Percentiles rank a stretch among this genome's conserved stretches.
Conservation (phyloP, 305 asterid species). For the Fraxinus xanthoxyloides region DNA sequence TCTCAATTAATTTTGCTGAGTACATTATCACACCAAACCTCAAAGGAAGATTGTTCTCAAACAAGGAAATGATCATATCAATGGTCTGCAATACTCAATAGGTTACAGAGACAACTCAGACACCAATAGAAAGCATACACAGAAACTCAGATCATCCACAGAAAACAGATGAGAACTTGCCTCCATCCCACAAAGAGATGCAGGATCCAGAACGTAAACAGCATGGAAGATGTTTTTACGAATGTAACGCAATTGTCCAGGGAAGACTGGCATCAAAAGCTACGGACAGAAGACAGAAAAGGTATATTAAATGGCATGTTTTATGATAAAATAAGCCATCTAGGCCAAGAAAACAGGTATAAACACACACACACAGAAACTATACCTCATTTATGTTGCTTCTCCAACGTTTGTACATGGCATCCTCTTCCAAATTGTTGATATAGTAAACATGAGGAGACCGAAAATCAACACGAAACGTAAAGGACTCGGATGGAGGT, state of each 20-base stretch:
- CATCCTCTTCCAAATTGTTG: constrained; percentile 89
- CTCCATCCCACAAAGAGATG: constrained; percentile 87
- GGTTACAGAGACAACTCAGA: constrained; percentile 26
- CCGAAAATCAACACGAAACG: constrained; percentile 92
- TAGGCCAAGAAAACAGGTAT: constrained; percentile 17
- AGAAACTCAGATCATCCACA: neutral
- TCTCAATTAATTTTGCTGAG: constrained; percentile 64
- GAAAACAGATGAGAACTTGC: constrained; percentile 41
- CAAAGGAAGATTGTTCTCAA: constrained; percentile 86
- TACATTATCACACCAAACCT: constrained; percentile 96
- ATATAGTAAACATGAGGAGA: constrained; percentile 85
- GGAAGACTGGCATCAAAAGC: constrained; percentile 98
- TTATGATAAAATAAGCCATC: constrained; percentile 17
- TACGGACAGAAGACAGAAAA: constrained; percentile 30
- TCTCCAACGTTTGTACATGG: constrained; percentile 95
- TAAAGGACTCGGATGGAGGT: constrained; percentile 77
- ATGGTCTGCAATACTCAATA: constrained; percentile 56
- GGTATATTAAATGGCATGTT: neutral
- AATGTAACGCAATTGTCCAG: constrained; percentile 96
- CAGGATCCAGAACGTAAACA: constrained; percentile 88
- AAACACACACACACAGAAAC: neutral
- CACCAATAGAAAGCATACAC: constrained; percentile 25
- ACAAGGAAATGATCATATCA: constrained; percentile 69
- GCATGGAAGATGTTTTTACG: constrained; percentile 96
- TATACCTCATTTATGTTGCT: constrained; percentile 89